phyloP scores from a whole-genome alignment of 1,284 basidiomycete genomes.

The Cutaneotrichosporon sp. region DNA sequence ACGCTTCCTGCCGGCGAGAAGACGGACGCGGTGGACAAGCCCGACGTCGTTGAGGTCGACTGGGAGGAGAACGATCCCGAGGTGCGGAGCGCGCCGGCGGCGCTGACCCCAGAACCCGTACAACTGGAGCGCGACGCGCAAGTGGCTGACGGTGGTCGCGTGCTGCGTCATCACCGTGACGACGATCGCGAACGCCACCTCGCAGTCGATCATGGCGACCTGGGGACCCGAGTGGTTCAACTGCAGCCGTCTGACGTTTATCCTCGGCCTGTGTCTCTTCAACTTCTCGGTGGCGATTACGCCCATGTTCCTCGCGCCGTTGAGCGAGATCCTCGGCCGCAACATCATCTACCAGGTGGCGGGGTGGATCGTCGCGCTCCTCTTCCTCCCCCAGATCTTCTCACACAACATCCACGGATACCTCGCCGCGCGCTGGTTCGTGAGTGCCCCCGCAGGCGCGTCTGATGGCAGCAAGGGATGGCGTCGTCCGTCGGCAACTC shows the following conservation, averaged over 20 bases:
- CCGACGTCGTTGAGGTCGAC: slow-evolving; percentile 29
- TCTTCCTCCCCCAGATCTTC: slow-evolving; percentile 49
- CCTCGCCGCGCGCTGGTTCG: slow-evolving; percentile 46
- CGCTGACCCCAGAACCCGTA: slow-evolving; percentile 36
- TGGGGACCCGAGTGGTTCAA: slow-evolving; percentile 36
- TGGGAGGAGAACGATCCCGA: slow-evolving; percentile 41
- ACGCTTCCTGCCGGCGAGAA: slow-evolving; percentile 26
- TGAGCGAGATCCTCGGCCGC: slow-evolving; percentile 45
- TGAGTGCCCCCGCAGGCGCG: slow-evolving; percentile 6
- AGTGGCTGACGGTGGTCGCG: slow-evolving; percentile 33
- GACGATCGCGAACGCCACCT: slow-evolving; percentile 30
- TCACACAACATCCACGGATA: slow-evolving; percentile 40
- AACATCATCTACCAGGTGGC: slow-evolving; percentile 47
- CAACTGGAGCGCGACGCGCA: slow-evolving; percentile 35
- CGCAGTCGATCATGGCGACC: slow-evolving; percentile 29
- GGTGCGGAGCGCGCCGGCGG: slow-evolving; percentile 22
- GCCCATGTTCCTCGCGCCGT: slow-evolving; percentile 45
- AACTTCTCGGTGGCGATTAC: slow-evolving; percentile 41
- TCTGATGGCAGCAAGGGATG: slow-evolving; percentile 36
- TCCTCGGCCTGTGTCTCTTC: slow-evolving; percentile 31
- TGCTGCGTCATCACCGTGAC: slow-evolving; percentile 31
- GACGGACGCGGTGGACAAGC: neutral
- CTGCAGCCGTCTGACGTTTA: slow-evolving; percentile 27
- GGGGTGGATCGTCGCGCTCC: slow-evolving; percentile 31
- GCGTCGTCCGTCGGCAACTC: slow-evolving; percentile 40